Evolutionary conservation across 176 grass and related monocot genomes (phyloP), one percentile per base, ranked within the genome.

Genomic region (Rhynchospora pubera): DNA sequence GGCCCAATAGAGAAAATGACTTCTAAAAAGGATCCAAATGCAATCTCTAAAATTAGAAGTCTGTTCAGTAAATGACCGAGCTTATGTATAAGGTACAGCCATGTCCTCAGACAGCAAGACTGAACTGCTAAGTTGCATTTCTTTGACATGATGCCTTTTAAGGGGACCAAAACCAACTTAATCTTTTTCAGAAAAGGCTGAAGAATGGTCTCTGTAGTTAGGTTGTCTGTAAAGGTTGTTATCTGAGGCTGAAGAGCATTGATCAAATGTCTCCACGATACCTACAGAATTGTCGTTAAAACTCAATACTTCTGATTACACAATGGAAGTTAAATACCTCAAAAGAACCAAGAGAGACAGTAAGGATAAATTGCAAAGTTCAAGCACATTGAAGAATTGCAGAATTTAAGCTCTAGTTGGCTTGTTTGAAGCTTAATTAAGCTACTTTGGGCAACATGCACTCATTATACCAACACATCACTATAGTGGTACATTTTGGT

Each of bases 211-310:
- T 86, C 80, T 9, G 65, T 46, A 58, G 46, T 44, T 62, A 62
- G 14, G 22, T 76, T 80, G 57, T 73, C 81, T 28, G 23, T 46
- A 69, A 76, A 51, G 13, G 62, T 75, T 61, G n/a, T 70, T 56
- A 79, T 73, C 26, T 89, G 67, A 80, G 85, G 53, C 11, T 75
- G 86, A 84, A 97, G 84, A 87, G 85, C 84, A 92, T 97, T 84
- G 32, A 94, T 86, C 71, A 97, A 92, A 85, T 90, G 87, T 90
- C 67, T 88, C 94, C 94, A 97, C 14, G 88, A 86, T 91, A 78
- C 91, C 94, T 97, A 86, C 74, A 5, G 78, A 88, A 85, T 45
- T 79, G 59, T 79, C 45, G 72, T 57, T 8, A 65, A 65, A 39
- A 65, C 43, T 11, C 0, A 48, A 50, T 51, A 51, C 19, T 72